Evolutionary conservation across 352 stramenopile genomes (phyloP).

Genomic region (Globisporangium parvum): DNA sequence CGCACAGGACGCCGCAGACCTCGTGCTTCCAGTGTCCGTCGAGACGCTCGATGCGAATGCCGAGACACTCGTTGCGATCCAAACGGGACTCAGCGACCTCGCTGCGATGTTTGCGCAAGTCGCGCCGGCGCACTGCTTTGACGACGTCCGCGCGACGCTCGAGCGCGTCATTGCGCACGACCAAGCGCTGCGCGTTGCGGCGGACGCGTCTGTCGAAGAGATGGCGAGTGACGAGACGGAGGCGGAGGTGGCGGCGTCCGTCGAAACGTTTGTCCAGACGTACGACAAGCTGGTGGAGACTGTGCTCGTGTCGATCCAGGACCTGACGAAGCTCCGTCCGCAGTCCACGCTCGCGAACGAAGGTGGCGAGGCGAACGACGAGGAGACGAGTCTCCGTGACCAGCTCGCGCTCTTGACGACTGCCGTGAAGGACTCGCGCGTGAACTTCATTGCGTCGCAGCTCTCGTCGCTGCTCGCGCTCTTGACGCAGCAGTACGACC

Average conservation of each 20-base stretch:
- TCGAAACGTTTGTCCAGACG: slow-evolving; percentile 34
- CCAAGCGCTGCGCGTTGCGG: slow-evolving; percentile 20
- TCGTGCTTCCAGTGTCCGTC: slow-evolving; percentile 21
- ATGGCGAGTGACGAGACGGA: slow-evolving; percentile 20
- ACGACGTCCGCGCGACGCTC: slow-evolving; percentile 24
- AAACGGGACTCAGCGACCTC: slow-evolving; percentile 19
- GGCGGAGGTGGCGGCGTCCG: slow-evolving; percentile 16
- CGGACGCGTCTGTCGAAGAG: not conserved
- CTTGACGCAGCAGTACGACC: slow-evolving; percentile 43
- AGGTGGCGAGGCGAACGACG: slow-evolving; percentile 15
- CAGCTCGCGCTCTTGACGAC: slow-evolving; percentile 41
- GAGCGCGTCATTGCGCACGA: slow-evolving; percentile 25
- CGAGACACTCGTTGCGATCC: slow-evolving; percentile 27
- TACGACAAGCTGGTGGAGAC: slow-evolving; percentile 74
- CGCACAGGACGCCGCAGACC: not conserved
- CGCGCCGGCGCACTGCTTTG: slow-evolving; percentile 26
- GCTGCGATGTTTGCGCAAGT: slow-evolving; percentile 23
- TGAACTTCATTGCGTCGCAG: slow-evolving; percentile 66
- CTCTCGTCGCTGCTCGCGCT: slow-evolving; percentile 37
- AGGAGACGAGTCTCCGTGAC: slow-evolving; percentile 30
- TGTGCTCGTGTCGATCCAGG: slow-evolving; percentile 75
- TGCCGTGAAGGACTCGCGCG: slow-evolving; percentile 60
- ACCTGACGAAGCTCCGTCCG: slow-evolving; percentile 49
- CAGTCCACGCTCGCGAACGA: slow-evolving; percentile 13
- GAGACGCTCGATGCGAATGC: slow-evolving; percentile 29